Conservation (phyloP, 2,329 filamentous ascomycete species). For the Aspergillus fumigatiaffinis region DNA sequence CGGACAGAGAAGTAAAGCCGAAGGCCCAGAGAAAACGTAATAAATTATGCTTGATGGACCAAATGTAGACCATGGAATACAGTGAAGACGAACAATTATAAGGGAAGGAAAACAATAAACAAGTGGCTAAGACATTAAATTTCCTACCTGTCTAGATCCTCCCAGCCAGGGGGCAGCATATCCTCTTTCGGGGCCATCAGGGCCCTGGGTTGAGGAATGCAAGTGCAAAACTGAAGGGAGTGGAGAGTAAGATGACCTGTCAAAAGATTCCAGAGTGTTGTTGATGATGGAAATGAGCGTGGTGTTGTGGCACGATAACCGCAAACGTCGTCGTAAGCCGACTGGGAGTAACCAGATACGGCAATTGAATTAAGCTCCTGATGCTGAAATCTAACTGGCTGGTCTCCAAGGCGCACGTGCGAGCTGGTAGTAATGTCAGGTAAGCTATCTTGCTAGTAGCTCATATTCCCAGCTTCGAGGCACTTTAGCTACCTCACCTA, state of each 20-base stretch:
- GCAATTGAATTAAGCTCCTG: slow-evolving; percentile 16
- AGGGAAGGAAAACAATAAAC: neutral
- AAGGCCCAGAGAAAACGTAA: neutral
- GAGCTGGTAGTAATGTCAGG: neutral
- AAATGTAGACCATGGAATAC: neutral
- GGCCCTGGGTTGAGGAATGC: slow-evolving; percentile 34
- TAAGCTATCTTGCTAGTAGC: neutral
- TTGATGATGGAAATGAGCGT: slow-evolving; percentile 4
- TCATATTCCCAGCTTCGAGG: too few species aligned
- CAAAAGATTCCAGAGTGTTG: neutral
- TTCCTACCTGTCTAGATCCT: slow-evolving; percentile 38
- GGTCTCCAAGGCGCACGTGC: neutral
- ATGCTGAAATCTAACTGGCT: slow-evolving; percentile 1
- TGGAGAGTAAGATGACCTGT: neutral
- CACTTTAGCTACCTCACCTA: neutral
- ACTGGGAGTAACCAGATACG: slow-evolving; percentile 12
- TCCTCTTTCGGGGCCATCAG: slow-evolving; percentile 40
- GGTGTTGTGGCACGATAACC: slow-evolving; percentile 1
- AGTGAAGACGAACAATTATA: slow-evolving; percentile 34
- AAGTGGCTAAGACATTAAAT: slow-evolving; percentile 15
- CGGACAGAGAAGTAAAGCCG: neutral
- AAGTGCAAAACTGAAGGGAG: slow-evolving; percentile 11
- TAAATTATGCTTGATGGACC: neutral
- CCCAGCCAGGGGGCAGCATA: slow-evolving; percentile 39
- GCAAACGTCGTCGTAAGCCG: slow-evolving; percentile 14